Base-by-base conservation (phyloP, 148 eudicot species). In the Linanthus parryae region DNA sequence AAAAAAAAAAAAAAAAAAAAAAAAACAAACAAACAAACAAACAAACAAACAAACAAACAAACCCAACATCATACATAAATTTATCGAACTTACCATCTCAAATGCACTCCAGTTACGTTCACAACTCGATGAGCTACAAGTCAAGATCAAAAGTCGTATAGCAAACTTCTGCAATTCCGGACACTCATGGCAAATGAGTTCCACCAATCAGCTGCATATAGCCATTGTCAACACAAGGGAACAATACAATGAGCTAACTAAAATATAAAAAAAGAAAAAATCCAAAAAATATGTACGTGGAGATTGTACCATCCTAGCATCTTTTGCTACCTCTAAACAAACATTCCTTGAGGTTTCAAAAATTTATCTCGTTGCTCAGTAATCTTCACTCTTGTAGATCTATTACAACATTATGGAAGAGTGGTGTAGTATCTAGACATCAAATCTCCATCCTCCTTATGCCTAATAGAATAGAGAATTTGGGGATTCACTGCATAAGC, bases 161-260 rank as follows among this genome's bases (percentile, higher is more conserved):
- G 20, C 54, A 63, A 63, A 63, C 37, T 23, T 36, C 15, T 53
- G 15, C 14, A 44, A 25, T 34, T 54, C 59, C 3, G 48, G 25
- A 8, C 25, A 44, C 3, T 21, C 25, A 44, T 40, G 7, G 15
- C 44, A 40, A n/a, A 40, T 1, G 44, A 2, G 21, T 43, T 11
- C 12, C 25, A 47, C 37, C 57, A 61, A 6, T 61, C 33, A 38
- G 52, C 49, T 28, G 21, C 41, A 23, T 24, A 21, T 61, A 19
- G 39, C 24, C 16, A 21, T 41, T 29, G 22, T 30, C 5, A 34
- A 34, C 15, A n/a, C 6, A 34, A 18, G 0, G 38, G 35, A 24
- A 22, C 5, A 15, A 15, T 9, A 5, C 37, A 8, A 8, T 8
- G 8, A 34, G 37, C 13, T 8, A n/a, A n/a, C n/a, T n/a, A n/a